Conservation (phyloP, 169 alveolate species). For the Ichthyophthirius multifiliis region DNA sequence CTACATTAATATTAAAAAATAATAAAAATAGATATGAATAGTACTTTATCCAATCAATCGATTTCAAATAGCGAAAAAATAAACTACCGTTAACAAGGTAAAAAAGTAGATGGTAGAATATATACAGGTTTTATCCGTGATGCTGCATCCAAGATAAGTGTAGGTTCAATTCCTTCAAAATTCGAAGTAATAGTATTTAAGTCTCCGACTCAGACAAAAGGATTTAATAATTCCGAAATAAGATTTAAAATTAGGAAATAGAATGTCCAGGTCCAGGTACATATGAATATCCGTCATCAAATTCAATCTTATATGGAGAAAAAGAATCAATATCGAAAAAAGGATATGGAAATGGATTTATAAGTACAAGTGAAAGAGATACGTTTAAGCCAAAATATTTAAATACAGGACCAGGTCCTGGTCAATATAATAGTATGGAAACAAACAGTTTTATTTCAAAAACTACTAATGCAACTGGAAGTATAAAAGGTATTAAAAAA, state of each 20-base stretch:
- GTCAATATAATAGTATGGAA: not conserved
- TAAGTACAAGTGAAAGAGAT: constrained; percentile 19
- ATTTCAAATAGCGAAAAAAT: too few relatives aligned
- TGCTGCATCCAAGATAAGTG: constrained; percentile 26
- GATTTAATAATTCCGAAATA: constrained; percentile 27
- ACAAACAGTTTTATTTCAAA: constrained; percentile 7
- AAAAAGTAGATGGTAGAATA: constrained; percentile 19
- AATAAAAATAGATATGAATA: too few relatives aligned
- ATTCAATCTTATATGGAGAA: not conserved
- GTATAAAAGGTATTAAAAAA: constrained; percentile 1
- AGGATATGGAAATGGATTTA: constrained; percentile 31
- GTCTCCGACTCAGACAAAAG: constrained; percentile 20
- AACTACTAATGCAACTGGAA: not conserved
- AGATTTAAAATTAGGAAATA: constrained; percentile 6
- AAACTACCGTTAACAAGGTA: not conserved
- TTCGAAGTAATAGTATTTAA: constrained; percentile 23
- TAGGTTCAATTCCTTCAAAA: constrained; percentile 41
- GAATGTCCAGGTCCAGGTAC: constrained; percentile 36
- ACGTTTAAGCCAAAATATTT: constrained; percentile 26
- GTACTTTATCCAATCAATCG: too few relatives aligned
- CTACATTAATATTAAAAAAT: too few relatives aligned
- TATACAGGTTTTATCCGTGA: constrained; percentile 31
- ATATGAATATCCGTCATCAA: not conserved
- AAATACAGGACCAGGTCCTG: constrained; percentile 42
- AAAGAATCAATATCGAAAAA: constrained; percentile 28